Conservation (phyloP, 2,329 filamentous ascomycete genomes). For the Penicillium sp. region DNA sequence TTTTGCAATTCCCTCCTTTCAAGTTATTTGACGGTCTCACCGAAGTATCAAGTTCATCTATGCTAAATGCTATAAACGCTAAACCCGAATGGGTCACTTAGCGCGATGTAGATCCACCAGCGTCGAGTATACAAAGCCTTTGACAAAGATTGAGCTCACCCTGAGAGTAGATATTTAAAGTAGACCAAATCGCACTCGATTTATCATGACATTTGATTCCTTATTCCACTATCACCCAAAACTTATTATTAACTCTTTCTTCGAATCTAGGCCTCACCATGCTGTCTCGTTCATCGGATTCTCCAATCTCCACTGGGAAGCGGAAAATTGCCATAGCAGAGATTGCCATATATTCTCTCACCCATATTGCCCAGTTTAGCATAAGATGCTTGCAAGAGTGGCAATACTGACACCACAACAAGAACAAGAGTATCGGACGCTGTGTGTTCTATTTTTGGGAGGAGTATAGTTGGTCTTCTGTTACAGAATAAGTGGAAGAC, state of each 20-base stretch:
- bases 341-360: slow-evolving; percentile 23
- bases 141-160: background rate
- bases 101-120: background rate
- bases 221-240: background rate
- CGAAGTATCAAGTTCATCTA: background rate
- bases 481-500: slow-evolving; percentile 22
- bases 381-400: slow-evolving; percentile 26
- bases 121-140: background rate
- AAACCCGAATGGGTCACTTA: background rate
- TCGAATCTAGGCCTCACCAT: background rate
- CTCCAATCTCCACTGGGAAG: slow-evolving; percentile 5
- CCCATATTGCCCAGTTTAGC: slow-evolving; percentile 21
- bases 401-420: slow-evolving; percentile 28
- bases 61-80: background rate
- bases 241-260: background rate
- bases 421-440: slow-evolving; percentile 11
- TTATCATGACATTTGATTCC: background rate
- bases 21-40: background rate
- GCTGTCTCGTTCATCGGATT: slow-evolving; percentile 1
- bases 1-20: background rate
- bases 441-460: slow-evolving; percentile 29
- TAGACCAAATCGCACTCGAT: background rate
- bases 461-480: slow-evolving; percentile 26
- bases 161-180: background rate
- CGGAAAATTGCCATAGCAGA: slow-evolving; percentile 25